These are phyloP conservation scores for Saccharomycopsis lassenensis DNA, from an alignment of 805 yeast genomes.

Conservation along the genomic window DNA sequence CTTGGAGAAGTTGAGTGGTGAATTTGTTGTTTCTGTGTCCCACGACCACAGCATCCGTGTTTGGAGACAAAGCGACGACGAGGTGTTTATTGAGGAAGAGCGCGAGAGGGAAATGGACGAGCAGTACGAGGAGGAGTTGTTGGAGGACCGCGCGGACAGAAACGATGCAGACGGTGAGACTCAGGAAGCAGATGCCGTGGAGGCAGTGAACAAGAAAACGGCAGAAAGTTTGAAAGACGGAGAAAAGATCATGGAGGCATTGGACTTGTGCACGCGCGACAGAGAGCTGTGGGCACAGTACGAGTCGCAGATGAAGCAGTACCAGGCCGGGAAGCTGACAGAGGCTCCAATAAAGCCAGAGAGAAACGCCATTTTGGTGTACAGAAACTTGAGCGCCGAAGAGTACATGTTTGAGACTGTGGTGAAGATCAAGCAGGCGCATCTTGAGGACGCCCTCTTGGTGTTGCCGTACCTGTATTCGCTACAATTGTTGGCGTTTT, in stretches of 20 bases:
- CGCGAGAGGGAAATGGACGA: constrained; percentile 93
- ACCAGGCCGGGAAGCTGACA: constrained; percentile 30
- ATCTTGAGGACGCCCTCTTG: constrained; percentile 83
- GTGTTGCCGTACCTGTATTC: constrained; percentile 87
- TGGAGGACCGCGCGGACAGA: constrained; percentile 65
- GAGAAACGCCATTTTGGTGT: constrained; percentile 61
- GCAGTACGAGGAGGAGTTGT: constrained; percentile 69
- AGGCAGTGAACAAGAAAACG: constrained; percentile 69
- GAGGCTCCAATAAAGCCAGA: constrained; percentile 49
- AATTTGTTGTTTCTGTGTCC: constrained; percentile 66
- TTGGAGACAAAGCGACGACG: constrained; percentile 93
- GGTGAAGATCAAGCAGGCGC: constrained; percentile 64
- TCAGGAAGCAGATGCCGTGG: constrained; percentile 41
- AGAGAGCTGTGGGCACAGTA: constrained; percentile 46
- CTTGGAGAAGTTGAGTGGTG: constrained; percentile 54
- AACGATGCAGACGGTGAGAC: constrained; percentile 35
- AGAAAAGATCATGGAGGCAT: constrained; percentile 83
- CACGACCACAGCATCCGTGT: constrained; percentile 90
- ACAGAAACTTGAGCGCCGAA: constrained; percentile 55
- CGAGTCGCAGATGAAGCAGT: constrained; percentile 25
- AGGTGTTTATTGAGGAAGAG: constrained; percentile 95
- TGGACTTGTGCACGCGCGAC: constrained; percentile 72
- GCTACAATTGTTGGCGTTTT: constrained; percentile 54
- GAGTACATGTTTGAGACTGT: constrained; percentile 69
- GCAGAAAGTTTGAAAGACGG: constrained; percentile 90